phyloP scores from a whole-genome alignment of 2,329 filamentous ascomycete species.

The Beauveria sp. region DNA sequence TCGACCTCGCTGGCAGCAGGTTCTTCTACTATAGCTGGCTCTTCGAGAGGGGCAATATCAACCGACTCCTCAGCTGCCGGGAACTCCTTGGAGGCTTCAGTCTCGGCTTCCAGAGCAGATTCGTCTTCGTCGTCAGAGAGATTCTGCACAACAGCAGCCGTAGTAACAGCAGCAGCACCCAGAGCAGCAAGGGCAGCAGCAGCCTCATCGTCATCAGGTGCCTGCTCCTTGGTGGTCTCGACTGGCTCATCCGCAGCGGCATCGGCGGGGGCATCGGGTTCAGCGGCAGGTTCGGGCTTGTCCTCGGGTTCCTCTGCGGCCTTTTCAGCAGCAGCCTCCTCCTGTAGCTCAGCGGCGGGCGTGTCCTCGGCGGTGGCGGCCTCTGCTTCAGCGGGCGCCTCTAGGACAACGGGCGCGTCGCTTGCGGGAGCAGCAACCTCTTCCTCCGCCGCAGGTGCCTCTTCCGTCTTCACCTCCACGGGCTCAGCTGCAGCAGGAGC shows the following conservation, averaged over 20 bases:
- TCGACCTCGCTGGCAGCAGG: conserved; percentile 2
- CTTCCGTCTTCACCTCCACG: not conserved
- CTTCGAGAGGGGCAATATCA: not conserved
- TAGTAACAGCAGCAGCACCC: not conserved
- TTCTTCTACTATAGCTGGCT: not conserved
- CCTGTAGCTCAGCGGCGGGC: not conserved
- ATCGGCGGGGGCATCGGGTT: not conserved
- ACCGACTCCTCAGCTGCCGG: not conserved
- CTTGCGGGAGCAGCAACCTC: not conserved
- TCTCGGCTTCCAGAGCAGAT: not conserved
- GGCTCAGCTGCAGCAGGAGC: not conserved
- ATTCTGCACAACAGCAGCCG: not conserved
- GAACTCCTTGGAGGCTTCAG: not conserved
- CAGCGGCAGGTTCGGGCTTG: not conserved
- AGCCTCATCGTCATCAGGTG: not conserved
- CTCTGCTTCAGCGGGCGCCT: not conserved
- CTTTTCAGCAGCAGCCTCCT: not conserved
- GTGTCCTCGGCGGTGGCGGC: not conserved
- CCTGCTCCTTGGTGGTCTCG: not conserved
- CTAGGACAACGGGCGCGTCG: not conserved
- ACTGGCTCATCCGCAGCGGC: not conserved
- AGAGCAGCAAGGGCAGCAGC: not conserved
- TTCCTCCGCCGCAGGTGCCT: not conserved
- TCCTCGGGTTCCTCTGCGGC: not conserved
- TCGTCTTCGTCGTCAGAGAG: conserved; percentile 6